Conservation (phyloP, 2,329 filamentous ascomycete genomes). For the Escovopsis sp. region DNA sequence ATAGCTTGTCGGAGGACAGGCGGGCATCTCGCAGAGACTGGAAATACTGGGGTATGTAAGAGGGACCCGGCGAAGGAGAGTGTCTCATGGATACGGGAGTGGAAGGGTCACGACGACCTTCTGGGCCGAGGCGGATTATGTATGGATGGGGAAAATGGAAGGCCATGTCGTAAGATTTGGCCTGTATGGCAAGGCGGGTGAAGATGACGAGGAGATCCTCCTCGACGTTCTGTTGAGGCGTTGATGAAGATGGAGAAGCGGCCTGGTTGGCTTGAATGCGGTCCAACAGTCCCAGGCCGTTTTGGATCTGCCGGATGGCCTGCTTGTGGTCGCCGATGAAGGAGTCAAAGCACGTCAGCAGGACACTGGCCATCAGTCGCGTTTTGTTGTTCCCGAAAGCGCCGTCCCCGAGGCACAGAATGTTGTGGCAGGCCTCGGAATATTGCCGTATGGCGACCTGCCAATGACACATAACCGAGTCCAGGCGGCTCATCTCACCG, state of each 20-base stretch:
- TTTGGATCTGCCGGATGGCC: constrained; percentile 47
- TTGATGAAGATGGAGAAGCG: not conserved
- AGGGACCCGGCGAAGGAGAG: constrained; percentile 22
- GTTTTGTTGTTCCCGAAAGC: constrained; percentile 34
- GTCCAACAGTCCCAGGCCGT: constrained; percentile 39
- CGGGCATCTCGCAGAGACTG: constrained; percentile 38
- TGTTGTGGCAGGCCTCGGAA: constrained; percentile 37
- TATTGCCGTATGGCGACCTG: constrained; percentile 47
- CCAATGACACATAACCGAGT: constrained; percentile 35
- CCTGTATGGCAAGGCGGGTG: constrained; percentile 47
- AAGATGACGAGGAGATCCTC: constrained; percentile 49
- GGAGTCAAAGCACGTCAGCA: constrained; percentile 54
- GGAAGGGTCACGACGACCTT: constrained; percentile 13
- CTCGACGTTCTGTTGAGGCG: constrained; percentile 25
- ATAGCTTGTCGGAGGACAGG: constrained; percentile 39
- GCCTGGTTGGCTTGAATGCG: constrained; percentile 21
- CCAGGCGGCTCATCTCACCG: constrained; percentile 12
- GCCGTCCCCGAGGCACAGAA: constrained; percentile 29
- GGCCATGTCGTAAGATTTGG: constrained; percentile 54
- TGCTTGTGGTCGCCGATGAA: constrained; percentile 49
- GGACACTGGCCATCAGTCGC: constrained; percentile 48
- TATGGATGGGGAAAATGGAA: constrained; percentile 51
- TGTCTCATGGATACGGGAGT: constrained; percentile 26
- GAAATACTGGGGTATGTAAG: constrained; percentile 24
- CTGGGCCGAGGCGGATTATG: constrained; percentile 33